Percentiles rank a stretch among this genome's conserved stretches.
Conservation (phyloP, 495 filamentous ascomycete genomes). For the Trichocladium uniseriatum region DNA sequence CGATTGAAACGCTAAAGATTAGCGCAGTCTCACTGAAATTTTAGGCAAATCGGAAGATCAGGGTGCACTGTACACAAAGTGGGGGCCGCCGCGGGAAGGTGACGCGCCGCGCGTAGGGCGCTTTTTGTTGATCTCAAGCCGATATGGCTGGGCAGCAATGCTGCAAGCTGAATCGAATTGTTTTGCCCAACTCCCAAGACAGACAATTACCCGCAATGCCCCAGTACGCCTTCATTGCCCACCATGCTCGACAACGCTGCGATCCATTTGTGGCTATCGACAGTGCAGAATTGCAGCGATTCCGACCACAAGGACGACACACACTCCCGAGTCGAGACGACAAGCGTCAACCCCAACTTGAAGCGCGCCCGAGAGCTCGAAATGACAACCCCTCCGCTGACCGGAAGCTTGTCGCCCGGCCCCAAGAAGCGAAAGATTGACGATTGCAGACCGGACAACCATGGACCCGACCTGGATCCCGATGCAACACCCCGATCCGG, state of each 20-base stretch:
- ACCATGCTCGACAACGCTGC: neutral
- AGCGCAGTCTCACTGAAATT: too few relatives aligned
- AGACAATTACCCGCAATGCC: too few relatives aligned
- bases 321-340: neutral
- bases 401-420: neutral
- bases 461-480: neutral
- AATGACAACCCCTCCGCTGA: neutral
- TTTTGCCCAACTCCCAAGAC: neutral
- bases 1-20: too few relatives aligned
- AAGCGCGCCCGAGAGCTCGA: neutral
- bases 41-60: too few relatives aligned
- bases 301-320: neutral
- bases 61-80: too few relatives aligned
- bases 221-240: neutral
- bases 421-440: neutral
- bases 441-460: neutral
- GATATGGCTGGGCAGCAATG: too few relatives aligned
- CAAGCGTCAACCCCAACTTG: neutral
- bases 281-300: neutral
- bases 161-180: neutral
- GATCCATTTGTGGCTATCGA: neutral
- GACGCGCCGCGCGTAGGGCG: too few relatives aligned
- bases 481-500: neutral
- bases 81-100: too few relatives aligned
- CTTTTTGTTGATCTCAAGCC: too few relatives aligned